phyloP scores from a whole-genome alignment of 768 basidiomycete species.

The Butyriboletus loyo region DNA sequence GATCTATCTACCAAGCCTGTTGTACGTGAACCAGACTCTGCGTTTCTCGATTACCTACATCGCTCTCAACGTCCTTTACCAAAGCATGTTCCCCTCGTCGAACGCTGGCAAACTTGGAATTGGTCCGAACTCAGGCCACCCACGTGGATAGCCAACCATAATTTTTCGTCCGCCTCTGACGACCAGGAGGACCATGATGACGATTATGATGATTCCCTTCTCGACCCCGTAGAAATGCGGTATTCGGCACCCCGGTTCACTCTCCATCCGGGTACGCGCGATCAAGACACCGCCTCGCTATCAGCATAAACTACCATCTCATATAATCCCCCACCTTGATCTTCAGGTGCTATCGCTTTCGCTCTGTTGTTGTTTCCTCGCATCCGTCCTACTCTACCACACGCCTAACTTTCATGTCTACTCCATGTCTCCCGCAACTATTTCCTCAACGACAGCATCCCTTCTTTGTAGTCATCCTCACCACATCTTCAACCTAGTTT shows the following conservation, averaged over 20 bases:
- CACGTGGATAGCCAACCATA: slow-evolving; percentile 19
- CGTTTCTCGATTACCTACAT: slow-evolving; percentile 22
- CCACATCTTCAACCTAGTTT: slow-evolving; percentile 13
- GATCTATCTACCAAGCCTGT: slow-evolving; percentile 12
- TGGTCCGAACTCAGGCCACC: slow-evolving; percentile 34
- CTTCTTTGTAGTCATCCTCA: slow-evolving; percentile 23
- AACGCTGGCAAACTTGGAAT: slow-evolving; percentile 34
- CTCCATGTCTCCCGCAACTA: slow-evolving; percentile 12
- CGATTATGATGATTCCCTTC: slow-evolving; percentile 19
- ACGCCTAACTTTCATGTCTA: slow-evolving; percentile 18
- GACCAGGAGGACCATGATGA: slow-evolving; percentile 27
- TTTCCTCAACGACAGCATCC: slow-evolving; percentile 23
- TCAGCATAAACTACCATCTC: slow-evolving; percentile 14
- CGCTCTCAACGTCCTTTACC: slow-evolving; percentile 23
- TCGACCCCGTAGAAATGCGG: slow-evolving; percentile 15
- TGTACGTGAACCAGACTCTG: slow-evolving; percentile 27
- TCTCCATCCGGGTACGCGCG: slow-evolving; percentile 6
- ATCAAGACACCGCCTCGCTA: slow-evolving; percentile 14
- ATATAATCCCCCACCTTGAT: slow-evolving; percentile 5
- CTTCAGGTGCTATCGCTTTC: slow-evolving; percentile 15
- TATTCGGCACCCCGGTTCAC: slow-evolving; percentile 12
- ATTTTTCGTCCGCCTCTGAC: slow-evolving; percentile 4
- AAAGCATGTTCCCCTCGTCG: slow-evolving; percentile 23
- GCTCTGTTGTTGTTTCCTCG: slow-evolving; percentile 16
- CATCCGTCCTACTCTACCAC: slow-evolving; percentile 26